These are phyloP conservation scores for Barnettozyma pratensis DNA, from an alignment of 805 yeast genomes.

Conservation along the genomic window DNA sequence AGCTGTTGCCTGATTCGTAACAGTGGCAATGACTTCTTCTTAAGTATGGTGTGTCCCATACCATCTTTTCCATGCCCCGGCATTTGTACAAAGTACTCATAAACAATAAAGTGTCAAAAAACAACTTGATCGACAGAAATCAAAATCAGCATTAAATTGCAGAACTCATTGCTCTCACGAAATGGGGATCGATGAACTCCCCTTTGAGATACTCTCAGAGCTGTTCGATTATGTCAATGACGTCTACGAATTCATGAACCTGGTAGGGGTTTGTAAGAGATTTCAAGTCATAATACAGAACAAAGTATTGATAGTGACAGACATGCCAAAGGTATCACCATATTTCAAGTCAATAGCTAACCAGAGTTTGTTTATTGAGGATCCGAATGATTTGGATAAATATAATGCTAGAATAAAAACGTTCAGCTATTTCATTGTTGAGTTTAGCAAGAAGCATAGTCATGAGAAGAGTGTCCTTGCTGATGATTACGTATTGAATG, in stretches of 20 bases:
- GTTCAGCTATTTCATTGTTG: conserved; percentile 13
- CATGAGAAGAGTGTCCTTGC: conserved; percentile 1
- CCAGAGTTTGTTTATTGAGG: conserved; percentile 3
- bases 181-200: conserved; percentile 12
- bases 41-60: too few relatives aligned
- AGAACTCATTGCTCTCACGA: neutral
- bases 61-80: too few relatives aligned
- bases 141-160: too few relatives aligned
- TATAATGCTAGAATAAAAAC: conserved; percentile 2
- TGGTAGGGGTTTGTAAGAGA: conserved; percentile 12
- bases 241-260: conserved; percentile 11
- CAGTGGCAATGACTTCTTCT: too few relatives aligned
- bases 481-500: conserved; percentile 7
- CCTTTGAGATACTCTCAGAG: conserved; percentile 16
- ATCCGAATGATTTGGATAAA: neutral
- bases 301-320: conserved; percentile 18
- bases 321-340: conserved; percentile 8
- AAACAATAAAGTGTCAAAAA: too few relatives aligned
- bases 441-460: conserved; percentile 5
- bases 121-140: too few relatives aligned
- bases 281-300: conserved; percentile 13
- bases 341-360: conserved; percentile 12
- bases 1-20: too few relatives aligned
- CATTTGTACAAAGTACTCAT: too few relatives aligned
- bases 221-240: conserved; percentile 15